Evolutionary conservation across 1,284 basidiomycete genomes (phyloP), one percentile per base, ranked within the genome.

Genomic region (Austroboletus niveus): DNA sequence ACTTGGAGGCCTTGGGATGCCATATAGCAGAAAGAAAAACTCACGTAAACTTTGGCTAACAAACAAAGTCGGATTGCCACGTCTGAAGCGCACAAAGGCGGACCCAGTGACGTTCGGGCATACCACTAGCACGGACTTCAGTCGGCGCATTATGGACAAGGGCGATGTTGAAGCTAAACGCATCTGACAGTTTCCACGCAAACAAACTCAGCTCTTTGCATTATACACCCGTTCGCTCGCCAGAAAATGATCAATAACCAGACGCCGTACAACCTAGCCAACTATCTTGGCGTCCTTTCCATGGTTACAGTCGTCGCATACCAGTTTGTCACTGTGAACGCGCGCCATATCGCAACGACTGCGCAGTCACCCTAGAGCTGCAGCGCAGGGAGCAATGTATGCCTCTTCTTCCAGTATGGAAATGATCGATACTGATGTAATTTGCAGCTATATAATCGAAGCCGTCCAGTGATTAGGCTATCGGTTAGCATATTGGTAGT

Each of bases 291-390:
- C 36, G 73, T 85, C n/a, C 74, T 90, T 36, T 87, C 92, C 35
- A 90, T 94, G 82, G 60, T 91, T 56, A 84, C 87, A 6, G 86
- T 92, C 55, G 84, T 95, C 48, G 80, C 82, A 40, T 95, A 94
- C 70, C 93, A 96, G 72, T 84, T 95, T 60, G 76, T 96, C 52
- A 84, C 89, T 27, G 90, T 94, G 56, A 94, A 94, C 64, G 82
- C 82, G 35, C 79, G 80, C 34, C 65, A 78, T 55, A 62, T 84
- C 42, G 69, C 67, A 17, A 67, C 63, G 48, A 65, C 65, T 22
- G 3, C 42, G 20, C 45, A 52, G 31, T 35, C 47, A 40, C 42
- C 50, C 22, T 56, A 60, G 59, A 20, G n/a, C 12, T 42, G 12
- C 27, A 15, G n/a, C 22, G 9, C 9, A 14, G 30, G 11, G 15